These are phyloP conservation scores for Epichloe sibirici DNA, from an alignment of 2,329 filamentous ascomycete genomes.

Conservation along the genomic window DNA sequence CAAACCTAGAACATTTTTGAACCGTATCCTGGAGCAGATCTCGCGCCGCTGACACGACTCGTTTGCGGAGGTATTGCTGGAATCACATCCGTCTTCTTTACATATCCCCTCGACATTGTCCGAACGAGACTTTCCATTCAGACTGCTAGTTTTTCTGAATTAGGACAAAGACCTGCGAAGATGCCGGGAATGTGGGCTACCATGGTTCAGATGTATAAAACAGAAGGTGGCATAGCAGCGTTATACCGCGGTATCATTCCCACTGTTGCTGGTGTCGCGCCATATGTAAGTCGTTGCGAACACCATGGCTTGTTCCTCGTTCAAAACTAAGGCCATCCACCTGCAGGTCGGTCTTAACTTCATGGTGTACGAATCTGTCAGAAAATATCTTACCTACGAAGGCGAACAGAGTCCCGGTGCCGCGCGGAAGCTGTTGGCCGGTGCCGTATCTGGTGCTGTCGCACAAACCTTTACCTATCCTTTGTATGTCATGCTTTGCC, in stretches of 20 bases:
- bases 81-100: conserved; percentile 88
- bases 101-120: conserved; percentile 95
- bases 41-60: conserved; percentile 63
- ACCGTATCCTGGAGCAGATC: conserved; percentile 56
- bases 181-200: conserved; percentile 90
- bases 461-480: conserved; percentile 98
- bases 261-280: conserved; percentile 88
- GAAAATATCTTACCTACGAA: conserved; percentile 73
- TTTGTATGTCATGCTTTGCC: conserved; percentile 52
- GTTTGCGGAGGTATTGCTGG: conserved; percentile 86
- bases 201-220: conserved; percentile 73
- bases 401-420: conserved; percentile 75
- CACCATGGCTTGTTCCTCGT: background rate
- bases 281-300: conserved; percentile 50
- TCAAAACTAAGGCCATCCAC: conserved; percentile 10
- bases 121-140: conserved; percentile 94
- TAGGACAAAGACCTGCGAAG: conserved; percentile 51
- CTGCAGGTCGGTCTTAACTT: conserved; percentile 87
- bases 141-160: conserved; percentile 80
- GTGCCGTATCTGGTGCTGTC: conserved; percentile 88
- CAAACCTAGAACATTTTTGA: conserved; percentile 57
- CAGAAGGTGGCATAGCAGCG: conserved; percentile 71
- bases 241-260: conserved; percentile 93
- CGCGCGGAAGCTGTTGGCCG: conserved; percentile 71
- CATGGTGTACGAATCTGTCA: conserved; percentile 90